Evolutionary conservation across 78 protist genomes (phyloP), one percentile per base, ranked within the genome.

Genomic region (Kipferlia bialata): DNA sequence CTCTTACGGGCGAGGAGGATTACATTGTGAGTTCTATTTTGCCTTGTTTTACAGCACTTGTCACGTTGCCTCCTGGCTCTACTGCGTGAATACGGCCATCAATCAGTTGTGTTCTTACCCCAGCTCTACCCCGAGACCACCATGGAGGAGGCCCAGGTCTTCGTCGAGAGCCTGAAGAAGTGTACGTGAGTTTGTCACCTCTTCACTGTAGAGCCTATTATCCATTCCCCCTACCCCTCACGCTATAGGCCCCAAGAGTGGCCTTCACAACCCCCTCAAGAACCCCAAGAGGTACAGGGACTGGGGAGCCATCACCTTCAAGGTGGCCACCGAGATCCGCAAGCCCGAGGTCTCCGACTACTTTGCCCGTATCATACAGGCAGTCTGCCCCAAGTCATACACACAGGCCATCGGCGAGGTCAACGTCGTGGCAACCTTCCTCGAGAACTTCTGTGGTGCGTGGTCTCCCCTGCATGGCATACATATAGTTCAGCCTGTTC

Each of bases 251-350:
- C 74, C 80, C 29, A 68, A 67, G 39, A 28, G 41, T 32, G 80
- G 80, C 53, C 59, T 48, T 32, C 80, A 75, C 73, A 75, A 75
- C 74, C 73, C 74, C 39, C 2, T 60, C 60, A 36, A 51, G 39
- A 66, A 75, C 44, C 32, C 29, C 54, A 70, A 75, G 59, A 51
- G 74, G 36, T 58, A 70, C 54, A 39, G 0, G 33, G 37, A 57
- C 57, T 62, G 55, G 41, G 60, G 64, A 28, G 74, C 16, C 24
- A 53, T 69, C 32, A 38, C 34, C 59, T 60, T 17, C 54, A 5
- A 41, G 55, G 64, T 16, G 20, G 74, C 65, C 13, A 24, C 1
- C 33, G 62, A 58, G 64, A 0, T 69, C 28, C 13, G 31, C 38
- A 32, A 58, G 64, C 74, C 74, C 33, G 74, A 69, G 54, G 64